A percentile compares a stretch with the other conserved stretches of the same genome.
Evolutionary conservation across 768 basidiomycete species (phyloP).

Genomic region (Trametes villosa): DNA sequence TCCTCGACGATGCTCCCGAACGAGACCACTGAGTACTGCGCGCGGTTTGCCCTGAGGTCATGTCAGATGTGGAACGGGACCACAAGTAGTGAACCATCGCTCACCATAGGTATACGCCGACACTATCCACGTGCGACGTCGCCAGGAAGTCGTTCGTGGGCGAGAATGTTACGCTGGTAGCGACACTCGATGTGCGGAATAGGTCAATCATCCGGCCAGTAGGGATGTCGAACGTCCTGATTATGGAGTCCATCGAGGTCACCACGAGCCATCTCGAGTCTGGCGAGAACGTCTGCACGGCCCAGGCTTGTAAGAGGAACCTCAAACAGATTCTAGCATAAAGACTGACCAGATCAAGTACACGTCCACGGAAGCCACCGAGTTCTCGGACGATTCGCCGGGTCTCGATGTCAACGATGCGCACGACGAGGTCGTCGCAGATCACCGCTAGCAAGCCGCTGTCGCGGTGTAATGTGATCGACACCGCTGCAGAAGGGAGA

Average conservation of each 20-base stretch:
- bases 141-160: constrained; percentile 96
- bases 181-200: constrained; percentile 85
- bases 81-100: constrained; percentile 23
- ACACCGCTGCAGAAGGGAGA: constrained; percentile 69
- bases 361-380: constrained; percentile 78
- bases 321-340: background rate
- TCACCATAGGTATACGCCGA: constrained; percentile 94
- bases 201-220: constrained; percentile 91
- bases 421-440: constrained; percentile 86
- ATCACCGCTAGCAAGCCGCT: constrained; percentile 81
- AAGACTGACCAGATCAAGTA: constrained; percentile 81
- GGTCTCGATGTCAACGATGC: constrained; percentile 92
- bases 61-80: background rate
- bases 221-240: constrained; percentile 95
- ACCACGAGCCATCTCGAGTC: constrained; percentile 94
- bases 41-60: constrained; percentile 82
- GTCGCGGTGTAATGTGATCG: constrained; percentile 79
- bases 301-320: background rate
- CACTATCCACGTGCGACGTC: constrained; percentile 90
- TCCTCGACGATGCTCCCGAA: constrained; percentile 76
- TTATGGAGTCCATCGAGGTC: constrained; percentile 86
- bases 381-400: constrained; percentile 85
- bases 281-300: constrained; percentile 89
- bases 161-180: constrained; percentile 90
- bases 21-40: constrained; percentile 87